Percentiles rank a stretch among this genome's conserved stretches.
phyloP scores from a whole-genome alignment of 192 early-diverging fungal species.

The Radiomyces spectabilis region DNA sequence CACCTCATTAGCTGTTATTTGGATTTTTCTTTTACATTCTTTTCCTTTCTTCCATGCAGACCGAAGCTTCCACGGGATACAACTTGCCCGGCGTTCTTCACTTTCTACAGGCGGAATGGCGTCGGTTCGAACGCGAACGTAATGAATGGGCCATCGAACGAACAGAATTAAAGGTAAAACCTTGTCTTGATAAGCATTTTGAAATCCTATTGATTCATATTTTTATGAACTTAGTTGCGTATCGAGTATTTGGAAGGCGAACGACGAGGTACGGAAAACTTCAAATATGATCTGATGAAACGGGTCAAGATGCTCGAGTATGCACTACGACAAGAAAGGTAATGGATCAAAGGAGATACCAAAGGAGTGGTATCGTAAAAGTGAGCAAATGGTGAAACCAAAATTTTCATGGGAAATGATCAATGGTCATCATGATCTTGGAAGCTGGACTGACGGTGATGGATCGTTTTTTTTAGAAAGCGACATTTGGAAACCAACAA shows the following conservation, averaged over 20 bases:
- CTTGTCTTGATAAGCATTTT: constrained; percentile 1
- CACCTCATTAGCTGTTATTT: no score
- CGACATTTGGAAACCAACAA: neutral
- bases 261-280: constrained; percentile 63
- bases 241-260: constrained; percentile 75
- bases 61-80: constrained; percentile 32
- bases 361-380: constrained; percentile 24
- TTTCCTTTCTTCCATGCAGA: no score
- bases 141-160: constrained; percentile 84
- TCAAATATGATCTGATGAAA: constrained; percentile 65
- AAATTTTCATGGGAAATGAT: neutral
- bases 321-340: constrained; percentile 72
- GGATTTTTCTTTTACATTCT: no score
- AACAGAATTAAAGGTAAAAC: constrained; percentile 64
- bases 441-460: no score
- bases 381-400: no score
- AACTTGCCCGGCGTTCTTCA: constrained; percentile 70
- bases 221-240: constrained; percentile 55
- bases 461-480: constrained; percentile 7
- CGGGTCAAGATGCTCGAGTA: constrained; percentile 85
- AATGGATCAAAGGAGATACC: constrained; percentile 1
- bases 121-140: constrained; percentile 72
- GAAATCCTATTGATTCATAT: neutral
- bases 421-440: no score
- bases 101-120: constrained; percentile 77